Conservation (phyloP, 2,329 filamentous ascomycete genomes). For the Talaromyces sp. region DNA sequence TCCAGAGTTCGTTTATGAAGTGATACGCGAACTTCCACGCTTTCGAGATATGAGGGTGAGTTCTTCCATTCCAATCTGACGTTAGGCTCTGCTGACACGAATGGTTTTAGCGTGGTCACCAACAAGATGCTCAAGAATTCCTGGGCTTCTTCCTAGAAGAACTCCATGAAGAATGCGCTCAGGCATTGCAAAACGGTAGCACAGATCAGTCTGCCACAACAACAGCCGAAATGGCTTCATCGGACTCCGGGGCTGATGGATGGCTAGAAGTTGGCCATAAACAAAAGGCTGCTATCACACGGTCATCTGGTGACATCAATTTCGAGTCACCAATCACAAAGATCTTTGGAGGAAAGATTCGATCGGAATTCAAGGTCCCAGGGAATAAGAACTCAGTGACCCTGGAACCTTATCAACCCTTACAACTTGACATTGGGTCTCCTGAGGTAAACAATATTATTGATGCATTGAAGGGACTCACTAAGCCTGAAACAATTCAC, state of each 20-base stretch:
- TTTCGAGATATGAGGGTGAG: constrained; percentile 88
- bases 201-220: constrained; percentile 42
- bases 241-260: constrained; percentile 50
- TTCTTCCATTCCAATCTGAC: constrained; percentile 12
- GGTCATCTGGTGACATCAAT: constrained; percentile 70
- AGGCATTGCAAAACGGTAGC: constrained; percentile 59
- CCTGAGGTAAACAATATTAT: constrained; percentile 83
- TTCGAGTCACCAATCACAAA: constrained; percentile 80
- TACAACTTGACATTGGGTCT: constrained; percentile 90
- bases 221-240: constrained; percentile 32
- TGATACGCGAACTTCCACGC: constrained; percentile 76
- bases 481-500: constrained; percentile 75
- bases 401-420: constrained; percentile 84
- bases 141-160: constrained; percentile 87
- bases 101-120: constrained; percentile 67
- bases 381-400: constrained; percentile 88
- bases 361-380: constrained; percentile 81
- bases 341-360: constrained; percentile 86
- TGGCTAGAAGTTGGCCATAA: constrained; percentile 95
- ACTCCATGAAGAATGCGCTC: constrained; percentile 84
- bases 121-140: constrained; percentile 97
- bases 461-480: constrained; percentile 81
- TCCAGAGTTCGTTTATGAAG: constrained; percentile 92
- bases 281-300: constrained; percentile 79
- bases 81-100: constrained; percentile 1